A percentile compares a stretch with the other conserved stretches of the same genome.
phyloP scores from a whole-genome alignment of 495 filamentous ascomycete genomes.

The Parathielavia appendiculata region DNA sequence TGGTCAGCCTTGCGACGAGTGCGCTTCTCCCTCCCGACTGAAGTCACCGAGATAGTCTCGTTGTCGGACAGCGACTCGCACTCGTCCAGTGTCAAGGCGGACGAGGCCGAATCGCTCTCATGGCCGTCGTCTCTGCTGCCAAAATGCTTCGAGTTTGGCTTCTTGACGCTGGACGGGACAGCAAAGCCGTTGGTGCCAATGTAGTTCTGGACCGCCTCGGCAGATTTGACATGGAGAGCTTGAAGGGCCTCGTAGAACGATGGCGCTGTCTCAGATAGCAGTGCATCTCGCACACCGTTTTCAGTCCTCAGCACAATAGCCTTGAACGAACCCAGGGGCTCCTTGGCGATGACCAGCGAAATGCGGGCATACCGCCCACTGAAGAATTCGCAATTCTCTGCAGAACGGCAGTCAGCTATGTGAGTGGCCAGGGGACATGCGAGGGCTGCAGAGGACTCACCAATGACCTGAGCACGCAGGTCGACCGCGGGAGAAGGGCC shows the following conservation, averaged over 20 bases:
- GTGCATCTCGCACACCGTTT: slow-evolving; percentile 26
- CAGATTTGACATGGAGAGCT: slow-evolving; percentile 34
- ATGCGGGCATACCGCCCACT: slow-evolving; percentile 25
- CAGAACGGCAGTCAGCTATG: not conserved
- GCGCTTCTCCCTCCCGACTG: slow-evolving; percentile 9
- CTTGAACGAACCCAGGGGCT: slow-evolving; percentile 30
- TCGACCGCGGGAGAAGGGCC: slow-evolving; percentile 10
- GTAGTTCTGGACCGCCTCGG: slow-evolving; percentile 37
- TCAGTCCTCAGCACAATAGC: slow-evolving; percentile 32
- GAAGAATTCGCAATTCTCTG: slow-evolving; percentile 42
- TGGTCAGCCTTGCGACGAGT: slow-evolving; percentile 7
- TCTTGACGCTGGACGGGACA: slow-evolving; percentile 19
- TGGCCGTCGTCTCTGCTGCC: slow-evolving; percentile 18
- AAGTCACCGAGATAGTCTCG: slow-evolving; percentile 25
- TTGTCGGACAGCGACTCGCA: slow-evolving; percentile 33
- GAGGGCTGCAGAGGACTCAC: slow-evolving; percentile 17
- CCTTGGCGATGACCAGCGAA: slow-evolving; percentile 33
- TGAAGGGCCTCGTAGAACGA: slow-evolving; percentile 23
- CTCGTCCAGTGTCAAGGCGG: slow-evolving; percentile 29
- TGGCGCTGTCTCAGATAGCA: slow-evolving; percentile 29
- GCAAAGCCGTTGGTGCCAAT: slow-evolving; percentile 36
- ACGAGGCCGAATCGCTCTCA: slow-evolving; percentile 26
- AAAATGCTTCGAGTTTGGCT: slow-evolving; percentile 1
- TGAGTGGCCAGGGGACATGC: slow-evolving; percentile 3
- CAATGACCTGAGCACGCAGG: slow-evolving; percentile 23